A percentile compares a stretch with the other conserved stretches of the same genome.
These are phyloP conservation scores for Candida cerambycidarum DNA, from an alignment of 805 yeast genomes.

Conservation along the genomic window DNA sequence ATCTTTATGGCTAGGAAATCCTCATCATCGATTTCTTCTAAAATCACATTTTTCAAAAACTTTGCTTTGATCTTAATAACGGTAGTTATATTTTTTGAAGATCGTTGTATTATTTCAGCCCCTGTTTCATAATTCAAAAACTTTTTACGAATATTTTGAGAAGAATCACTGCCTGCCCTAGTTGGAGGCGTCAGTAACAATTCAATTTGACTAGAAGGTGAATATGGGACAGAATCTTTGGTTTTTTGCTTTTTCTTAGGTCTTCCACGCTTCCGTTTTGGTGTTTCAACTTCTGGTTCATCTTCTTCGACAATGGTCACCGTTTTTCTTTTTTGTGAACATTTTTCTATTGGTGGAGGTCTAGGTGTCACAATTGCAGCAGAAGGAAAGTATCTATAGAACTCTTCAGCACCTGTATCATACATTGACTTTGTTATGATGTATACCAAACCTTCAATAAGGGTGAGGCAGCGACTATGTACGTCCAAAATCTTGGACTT, in stretches of 20 bases:
- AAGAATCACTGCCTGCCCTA: not conserved
- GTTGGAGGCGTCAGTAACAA: not conserved
- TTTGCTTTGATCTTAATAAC: constrained; percentile 4
- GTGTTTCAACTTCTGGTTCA: not conserved
- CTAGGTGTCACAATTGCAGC: not conserved
- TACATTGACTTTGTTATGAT: not conserved
- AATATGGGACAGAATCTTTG: not conserved
- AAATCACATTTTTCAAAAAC: not conserved
- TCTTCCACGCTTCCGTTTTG: no score
- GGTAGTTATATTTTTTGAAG: not conserved
- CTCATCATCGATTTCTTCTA: constrained; percentile 1
- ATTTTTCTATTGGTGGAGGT: not conserved
- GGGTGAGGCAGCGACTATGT: not conserved
- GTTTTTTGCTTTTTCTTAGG: not conserved
- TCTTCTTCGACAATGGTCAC: not conserved
- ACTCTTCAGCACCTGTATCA: not conserved
- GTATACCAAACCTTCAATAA: not conserved
- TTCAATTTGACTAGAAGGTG: not conserved
- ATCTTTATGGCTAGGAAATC: constrained; percentile 1
- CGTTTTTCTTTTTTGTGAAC: not conserved
- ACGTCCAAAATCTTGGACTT: not conserved
- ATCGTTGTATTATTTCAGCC: constrained; percentile 2
- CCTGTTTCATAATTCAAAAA: not conserved
- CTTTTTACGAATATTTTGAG: not conserved
- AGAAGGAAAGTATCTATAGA: not conserved